Percentiles rank a stretch among this genome's conserved stretches.
These are phyloP conservation scores for Myriosclerotinia scirpicola DNA, from an alignment of 2,329 filamentous ascomycete species.

Conservation along the genomic window DNA sequence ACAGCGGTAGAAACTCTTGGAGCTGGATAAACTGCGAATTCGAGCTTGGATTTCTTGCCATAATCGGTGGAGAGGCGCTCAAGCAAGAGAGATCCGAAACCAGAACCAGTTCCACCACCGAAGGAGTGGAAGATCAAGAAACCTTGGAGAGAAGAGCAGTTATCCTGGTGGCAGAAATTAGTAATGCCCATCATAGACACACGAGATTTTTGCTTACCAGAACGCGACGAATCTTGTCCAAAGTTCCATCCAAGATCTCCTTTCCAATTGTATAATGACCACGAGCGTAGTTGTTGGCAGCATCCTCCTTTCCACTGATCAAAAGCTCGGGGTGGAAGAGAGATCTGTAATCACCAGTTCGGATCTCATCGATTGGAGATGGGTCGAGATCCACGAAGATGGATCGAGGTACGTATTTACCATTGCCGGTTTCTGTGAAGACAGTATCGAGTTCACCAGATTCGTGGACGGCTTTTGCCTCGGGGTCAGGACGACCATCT, in stretches of 20 bases:
- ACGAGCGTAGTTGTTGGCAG: slow-evolving; percentile 68
- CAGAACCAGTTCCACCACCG: slow-evolving; percentile 66
- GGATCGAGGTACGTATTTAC: slow-evolving; percentile 67
- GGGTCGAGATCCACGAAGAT: slow-evolving; percentile 68
- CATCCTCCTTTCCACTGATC: slow-evolving; percentile 68
- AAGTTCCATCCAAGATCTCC: slow-evolving; percentile 62
- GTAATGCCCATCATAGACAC: slow-evolving; percentile 8
- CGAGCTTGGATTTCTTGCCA: slow-evolving; percentile 67
- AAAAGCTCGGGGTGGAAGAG: slow-evolving; percentile 66
- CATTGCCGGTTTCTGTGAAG: slow-evolving; percentile 62
- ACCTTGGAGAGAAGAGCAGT: slow-evolving; percentile 64
- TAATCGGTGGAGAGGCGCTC: slow-evolving; percentile 65
- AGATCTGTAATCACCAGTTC: slow-evolving; percentile 60
- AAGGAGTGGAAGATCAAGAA: slow-evolving; percentile 71
- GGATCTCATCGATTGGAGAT: slow-evolving; percentile 67
- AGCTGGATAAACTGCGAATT: slow-evolving; percentile 65
- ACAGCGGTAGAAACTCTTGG: slow-evolving; percentile 65
- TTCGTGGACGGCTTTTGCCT: slow-evolving; percentile 52
- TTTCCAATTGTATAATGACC: slow-evolving; percentile 70
- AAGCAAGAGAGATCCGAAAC: slow-evolving; percentile 63
- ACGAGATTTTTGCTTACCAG: slow-evolving; percentile 47
- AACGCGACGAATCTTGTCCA: slow-evolving; percentile 64
- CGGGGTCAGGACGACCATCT: slow-evolving; percentile 58
- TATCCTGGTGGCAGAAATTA: slow-evolving; percentile 48
- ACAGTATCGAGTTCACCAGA: slow-evolving; percentile 63